Evolutionary conservation across 768 basidiomycete species (phyloP).

Genomic region (Candolleomyces eurysporus): DNA sequence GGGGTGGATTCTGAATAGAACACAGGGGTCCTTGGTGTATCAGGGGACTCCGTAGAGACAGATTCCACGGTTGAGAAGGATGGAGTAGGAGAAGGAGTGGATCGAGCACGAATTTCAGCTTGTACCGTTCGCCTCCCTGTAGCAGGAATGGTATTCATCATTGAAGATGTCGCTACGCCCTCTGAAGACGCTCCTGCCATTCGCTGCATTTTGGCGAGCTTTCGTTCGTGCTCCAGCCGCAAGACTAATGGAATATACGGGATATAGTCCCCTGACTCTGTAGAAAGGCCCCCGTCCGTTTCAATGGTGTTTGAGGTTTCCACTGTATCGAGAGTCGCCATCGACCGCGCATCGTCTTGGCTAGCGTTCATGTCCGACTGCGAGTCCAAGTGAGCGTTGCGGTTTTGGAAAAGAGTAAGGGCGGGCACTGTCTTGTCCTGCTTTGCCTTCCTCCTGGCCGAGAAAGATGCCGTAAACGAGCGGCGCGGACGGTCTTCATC

Average conservation of each 20-base stretch:
- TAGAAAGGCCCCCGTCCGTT: not conserved
- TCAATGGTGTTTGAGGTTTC: too few species aligned
- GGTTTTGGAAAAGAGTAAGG: not conserved
- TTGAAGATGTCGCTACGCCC: not conserved
- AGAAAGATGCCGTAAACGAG: not conserved
- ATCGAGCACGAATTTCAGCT: not conserved
- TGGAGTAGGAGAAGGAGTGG: slow-evolving; percentile 6
- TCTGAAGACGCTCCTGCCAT: not conserved
- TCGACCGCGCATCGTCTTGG: not conserved
- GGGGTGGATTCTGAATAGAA: not conserved
- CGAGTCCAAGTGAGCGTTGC: not conserved
- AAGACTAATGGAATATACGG: slow-evolving; percentile 9
- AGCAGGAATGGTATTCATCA: not conserved
- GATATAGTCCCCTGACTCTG: slow-evolving; percentile 6
- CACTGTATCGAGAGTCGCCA: not conserved
- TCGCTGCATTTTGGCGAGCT: not conserved
- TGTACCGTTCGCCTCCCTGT: not conserved
- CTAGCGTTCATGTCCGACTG: not conserved
- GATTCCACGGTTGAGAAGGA: slow-evolving; percentile 3
- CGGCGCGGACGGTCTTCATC: not conserved
- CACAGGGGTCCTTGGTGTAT: slow-evolving; percentile 5
- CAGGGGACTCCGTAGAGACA: slow-evolving; percentile 3
- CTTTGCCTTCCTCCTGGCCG: not conserved
- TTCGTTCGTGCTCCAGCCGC: not conserved
- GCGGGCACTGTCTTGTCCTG: not conserved